Conservation (phyloP, 2,329 filamentous ascomycete genomes). For the Fusarium caatingaense region DNA sequence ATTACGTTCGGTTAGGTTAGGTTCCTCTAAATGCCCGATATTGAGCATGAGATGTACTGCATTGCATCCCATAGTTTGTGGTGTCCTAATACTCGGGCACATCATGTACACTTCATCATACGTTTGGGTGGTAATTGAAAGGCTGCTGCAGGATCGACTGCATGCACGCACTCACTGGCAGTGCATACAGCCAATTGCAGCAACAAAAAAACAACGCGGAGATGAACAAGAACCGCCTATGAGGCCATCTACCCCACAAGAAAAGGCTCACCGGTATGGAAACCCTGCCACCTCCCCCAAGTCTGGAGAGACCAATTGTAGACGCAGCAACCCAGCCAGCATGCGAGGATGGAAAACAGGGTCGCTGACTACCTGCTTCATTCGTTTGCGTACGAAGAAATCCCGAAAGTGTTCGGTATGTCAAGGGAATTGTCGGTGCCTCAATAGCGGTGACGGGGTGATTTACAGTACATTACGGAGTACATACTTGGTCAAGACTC, state of each 20-base stretch:
- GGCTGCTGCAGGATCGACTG: conserved; percentile 6
- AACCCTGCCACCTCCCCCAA: conserved; percentile 12
- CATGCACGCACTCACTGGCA: conserved; percentile 3
- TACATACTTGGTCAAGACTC: neutral
- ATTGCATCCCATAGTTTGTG: neutral
- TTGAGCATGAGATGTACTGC: neutral
- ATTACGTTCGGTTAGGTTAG: conserved; percentile 15
- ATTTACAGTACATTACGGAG: conserved; percentile 6
- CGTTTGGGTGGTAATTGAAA: conserved; percentile 1
- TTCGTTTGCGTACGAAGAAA: conserved; percentile 15
- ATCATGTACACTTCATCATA: conserved; percentile 22
- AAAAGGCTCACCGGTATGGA: conserved; percentile 38
- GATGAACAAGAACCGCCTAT: conserved; percentile 28
- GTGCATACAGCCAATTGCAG: conserved; percentile 6
- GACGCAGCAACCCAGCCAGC: conserved; percentile 1
- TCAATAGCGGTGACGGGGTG: conserved; percentile 4
- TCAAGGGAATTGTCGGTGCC: neutral
- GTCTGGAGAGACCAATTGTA: conserved; percentile 36
- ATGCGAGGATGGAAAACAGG: conserved; percentile 20
- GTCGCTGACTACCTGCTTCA: conserved; percentile 31
- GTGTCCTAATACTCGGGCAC: neutral
- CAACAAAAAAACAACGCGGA: conserved; percentile 10
- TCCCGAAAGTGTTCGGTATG: conserved; percentile 15
- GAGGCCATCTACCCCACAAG: conserved; percentile 40
- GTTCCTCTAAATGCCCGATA: conserved; percentile 20